phyloP scores from a whole-genome alignment of 192 early-diverging fungal species.

The Coemansia sp. region DNA sequence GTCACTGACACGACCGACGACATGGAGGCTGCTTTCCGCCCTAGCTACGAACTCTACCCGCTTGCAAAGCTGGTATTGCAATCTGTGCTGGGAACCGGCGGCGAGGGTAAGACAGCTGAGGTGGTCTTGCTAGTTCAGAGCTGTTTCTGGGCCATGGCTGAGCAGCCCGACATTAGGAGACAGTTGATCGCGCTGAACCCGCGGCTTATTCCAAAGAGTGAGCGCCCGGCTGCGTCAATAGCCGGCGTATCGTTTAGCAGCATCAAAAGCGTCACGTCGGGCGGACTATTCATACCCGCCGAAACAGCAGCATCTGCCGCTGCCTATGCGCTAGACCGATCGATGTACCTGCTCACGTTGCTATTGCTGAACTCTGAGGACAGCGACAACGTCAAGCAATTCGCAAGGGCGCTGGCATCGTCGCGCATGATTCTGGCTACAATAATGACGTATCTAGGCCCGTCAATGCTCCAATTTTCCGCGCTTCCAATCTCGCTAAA shows the following conservation, averaged over 20 bases:
- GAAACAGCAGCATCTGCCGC: slow-evolving; percentile 32
- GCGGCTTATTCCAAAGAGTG: slow-evolving; percentile 43
- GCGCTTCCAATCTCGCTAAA: slow-evolving; percentile 30
- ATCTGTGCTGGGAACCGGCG: slow-evolving; percentile 12
- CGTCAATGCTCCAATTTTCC: slow-evolving; percentile 46
- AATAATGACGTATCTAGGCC: slow-evolving; percentile 35
- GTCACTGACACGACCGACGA: slow-evolving; percentile 7
- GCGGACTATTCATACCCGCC: slow-evolving; percentile 20
- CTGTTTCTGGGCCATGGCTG: slow-evolving; percentile 35
- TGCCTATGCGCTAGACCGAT: slow-evolving; percentile 46
- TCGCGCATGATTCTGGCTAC: slow-evolving; percentile 32
- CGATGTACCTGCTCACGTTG: slow-evolving; percentile 26
- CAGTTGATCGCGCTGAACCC: slow-evolving; percentile 47
- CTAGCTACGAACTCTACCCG: slow-evolving; percentile 39
- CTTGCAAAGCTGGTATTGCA: slow-evolving; percentile 18
- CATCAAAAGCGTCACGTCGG: slow-evolving; percentile 35
- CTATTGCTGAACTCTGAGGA: slow-evolving; percentile 2
- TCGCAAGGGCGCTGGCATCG: slow-evolving; percentile 20
- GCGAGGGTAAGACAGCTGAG: neutral
- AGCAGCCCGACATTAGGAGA: slow-evolving; percentile 44
- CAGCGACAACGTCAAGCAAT: neutral
- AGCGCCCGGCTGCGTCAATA: slow-evolving; percentile 22
- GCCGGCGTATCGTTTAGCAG: slow-evolving; percentile 14
- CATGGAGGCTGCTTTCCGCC: slow-evolving; percentile 26
- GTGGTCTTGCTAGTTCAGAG: slow-evolving; percentile 13